Conservation (phyloP, 768 basidiomycete species). For the Pisolithus marmoratus region DNA sequence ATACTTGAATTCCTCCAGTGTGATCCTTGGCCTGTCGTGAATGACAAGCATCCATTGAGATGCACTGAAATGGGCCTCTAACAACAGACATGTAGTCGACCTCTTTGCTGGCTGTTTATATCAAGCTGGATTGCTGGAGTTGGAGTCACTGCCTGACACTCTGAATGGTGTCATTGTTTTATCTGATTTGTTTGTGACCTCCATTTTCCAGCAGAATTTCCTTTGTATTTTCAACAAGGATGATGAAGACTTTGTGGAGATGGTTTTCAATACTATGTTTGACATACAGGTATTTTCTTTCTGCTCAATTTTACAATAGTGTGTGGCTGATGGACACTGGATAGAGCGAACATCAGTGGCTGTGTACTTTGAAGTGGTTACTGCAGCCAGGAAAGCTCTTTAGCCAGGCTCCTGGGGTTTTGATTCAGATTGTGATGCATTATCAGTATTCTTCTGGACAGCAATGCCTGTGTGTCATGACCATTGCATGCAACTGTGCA, state of each 20-base stretch:
- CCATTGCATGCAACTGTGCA: constrained; percentile 95
- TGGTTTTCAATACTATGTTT: constrained; percentile 99
- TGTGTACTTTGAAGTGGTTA: too few species aligned
- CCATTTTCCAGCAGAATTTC: constrained; percentile 99
- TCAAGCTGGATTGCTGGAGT: constrained; percentile 94
- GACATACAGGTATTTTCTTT: constrained; percentile 77
- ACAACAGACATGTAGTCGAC: constrained; percentile 93
- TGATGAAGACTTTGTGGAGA: constrained; percentile 83
- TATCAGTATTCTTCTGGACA: constrained; percentile 98
- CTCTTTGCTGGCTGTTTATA: constrained; percentile 96
- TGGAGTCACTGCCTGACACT: constrained; percentile 94
- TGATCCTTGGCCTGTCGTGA: too few species aligned
- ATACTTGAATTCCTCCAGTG: constrained; percentile 81
- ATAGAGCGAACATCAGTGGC: constrained; percentile 89
- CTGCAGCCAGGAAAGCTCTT: too few species aligned
- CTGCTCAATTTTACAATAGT: background rate
- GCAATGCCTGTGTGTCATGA: constrained; percentile 92
- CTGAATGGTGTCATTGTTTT: constrained; percentile 96
- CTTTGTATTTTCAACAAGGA: constrained; percentile 90
- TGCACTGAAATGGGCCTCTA: constrained; percentile 94
- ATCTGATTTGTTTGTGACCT: constrained; percentile 94
- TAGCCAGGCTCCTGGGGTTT: too few species aligned
- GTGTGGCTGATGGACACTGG: constrained; percentile 5
- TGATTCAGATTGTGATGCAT: too few species aligned
- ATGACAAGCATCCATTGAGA: constrained; percentile 73